phyloP scores from a whole-genome alignment of 2,329 filamentous ascomycete species.

The Colletotrichum horii region DNA sequence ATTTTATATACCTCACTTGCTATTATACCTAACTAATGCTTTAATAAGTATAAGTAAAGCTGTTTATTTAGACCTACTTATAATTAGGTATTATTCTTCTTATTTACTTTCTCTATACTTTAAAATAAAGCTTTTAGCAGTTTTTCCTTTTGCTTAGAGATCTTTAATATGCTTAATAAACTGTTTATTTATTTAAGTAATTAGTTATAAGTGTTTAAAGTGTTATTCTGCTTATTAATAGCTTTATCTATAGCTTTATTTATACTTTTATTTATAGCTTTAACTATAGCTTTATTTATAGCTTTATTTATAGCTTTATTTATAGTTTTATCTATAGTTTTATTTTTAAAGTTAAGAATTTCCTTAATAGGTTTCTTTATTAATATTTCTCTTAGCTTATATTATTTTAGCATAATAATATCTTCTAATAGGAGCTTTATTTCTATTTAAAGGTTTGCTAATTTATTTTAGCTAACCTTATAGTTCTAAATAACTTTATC shows the following conservation, averaged over 20 bases:
- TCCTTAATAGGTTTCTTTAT: neutral
- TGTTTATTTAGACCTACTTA: neutral
- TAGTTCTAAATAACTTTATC: neutral
- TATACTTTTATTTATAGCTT: neutral
- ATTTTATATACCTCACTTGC: neutral
- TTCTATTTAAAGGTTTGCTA: neutral
- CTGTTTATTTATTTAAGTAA: neutral
- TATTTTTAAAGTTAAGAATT: neutral
- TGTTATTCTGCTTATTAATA: neutral
- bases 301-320: neutral
- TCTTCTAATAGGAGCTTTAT: neutral
- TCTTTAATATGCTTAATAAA: neutral
- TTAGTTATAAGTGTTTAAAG: neutral
- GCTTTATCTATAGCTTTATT: neutral
- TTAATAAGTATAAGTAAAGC: neutral
- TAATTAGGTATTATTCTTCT: neutral
- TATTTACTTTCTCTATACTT: neutral
- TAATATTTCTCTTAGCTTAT: neutral
- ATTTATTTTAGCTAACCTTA: neutral
- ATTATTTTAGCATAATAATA: neutral
- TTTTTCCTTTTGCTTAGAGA: neutral
- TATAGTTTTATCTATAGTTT: neutral
- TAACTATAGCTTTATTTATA: neutral
- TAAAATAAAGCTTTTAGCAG: neutral
- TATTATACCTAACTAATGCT: rapidly evolving